phyloP scores from a whole-genome alignment of 352 stramenopile species.

The Pythium myriotylum region DNA sequence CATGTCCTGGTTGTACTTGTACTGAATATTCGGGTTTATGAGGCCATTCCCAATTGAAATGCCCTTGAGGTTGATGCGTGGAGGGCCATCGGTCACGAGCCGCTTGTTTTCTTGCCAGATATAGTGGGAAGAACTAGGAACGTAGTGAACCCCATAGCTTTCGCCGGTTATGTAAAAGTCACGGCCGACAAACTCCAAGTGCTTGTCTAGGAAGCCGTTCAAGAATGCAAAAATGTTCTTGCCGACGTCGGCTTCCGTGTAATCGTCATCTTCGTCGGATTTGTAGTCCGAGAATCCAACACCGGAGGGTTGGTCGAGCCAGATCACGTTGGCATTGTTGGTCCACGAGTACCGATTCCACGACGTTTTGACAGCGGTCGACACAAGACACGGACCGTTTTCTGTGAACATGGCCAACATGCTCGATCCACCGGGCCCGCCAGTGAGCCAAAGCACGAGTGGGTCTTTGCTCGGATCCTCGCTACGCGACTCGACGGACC shows the following conservation, averaged over 20 bases:
- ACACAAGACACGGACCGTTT: slow-evolving; percentile 51
- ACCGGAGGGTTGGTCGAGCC: slow-evolving; percentile 44
- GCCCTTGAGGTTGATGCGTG: slow-evolving; percentile 55
- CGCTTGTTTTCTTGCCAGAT: slow-evolving; percentile 48
- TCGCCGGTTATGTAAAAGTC: slow-evolving; percentile 58
- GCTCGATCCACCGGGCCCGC: slow-evolving; percentile 43
- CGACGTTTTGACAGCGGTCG: slow-evolving; percentile 31
- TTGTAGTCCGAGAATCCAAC: slow-evolving; percentile 57
- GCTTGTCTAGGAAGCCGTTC: slow-evolving; percentile 46
- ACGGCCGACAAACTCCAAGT: slow-evolving; percentile 40
- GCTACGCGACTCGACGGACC: slow-evolving; percentile 52
- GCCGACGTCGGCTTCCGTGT: slow-evolving; percentile 36
- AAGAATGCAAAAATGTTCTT: slow-evolving; percentile 67
- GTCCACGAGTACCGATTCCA: slow-evolving; percentile 57
- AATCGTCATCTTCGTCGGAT: slow-evolving; percentile 31
- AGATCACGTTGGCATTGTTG: slow-evolving; percentile 50
- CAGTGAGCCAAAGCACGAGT: slow-evolving; percentile 59
- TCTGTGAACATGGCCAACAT: slow-evolving; percentile 43
- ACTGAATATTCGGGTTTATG: slow-evolving; percentile 48
- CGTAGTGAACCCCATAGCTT: slow-evolving; percentile 60
- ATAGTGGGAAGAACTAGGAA: slow-evolving; percentile 41
- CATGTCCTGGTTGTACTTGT: slow-evolving; percentile 57
- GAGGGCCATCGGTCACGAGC: slow-evolving; percentile 12
- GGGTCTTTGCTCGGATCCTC: slow-evolving; percentile 39
- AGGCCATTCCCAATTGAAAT: slow-evolving; percentile 65